A percentile compares a stretch with the other conserved stretches of the same genome.
Evolutionary conservation across 176 grass and related monocot species (phyloP).

Genomic region (Oryza meyeriana): DNA sequence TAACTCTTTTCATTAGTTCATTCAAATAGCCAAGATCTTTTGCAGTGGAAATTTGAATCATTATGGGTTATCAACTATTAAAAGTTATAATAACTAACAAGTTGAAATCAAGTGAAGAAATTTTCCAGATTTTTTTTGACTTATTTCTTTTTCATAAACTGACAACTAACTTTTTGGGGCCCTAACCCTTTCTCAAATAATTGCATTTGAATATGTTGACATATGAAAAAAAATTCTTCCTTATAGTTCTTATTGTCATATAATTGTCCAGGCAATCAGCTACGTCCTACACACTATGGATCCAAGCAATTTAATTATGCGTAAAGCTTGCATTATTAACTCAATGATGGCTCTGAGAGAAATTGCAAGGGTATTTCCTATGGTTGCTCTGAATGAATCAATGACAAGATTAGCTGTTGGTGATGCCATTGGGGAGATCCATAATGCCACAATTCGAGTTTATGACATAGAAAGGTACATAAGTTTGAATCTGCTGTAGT

Average conservation of each 20-base stretch:
- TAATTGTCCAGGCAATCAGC: constrained; percentile 55
- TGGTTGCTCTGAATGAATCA: constrained; percentile 87
- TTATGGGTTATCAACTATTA: background rate
- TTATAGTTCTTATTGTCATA: constrained; percentile 5
- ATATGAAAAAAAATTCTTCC: background rate
- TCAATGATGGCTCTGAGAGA: constrained; percentile 94
- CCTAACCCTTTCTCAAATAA: background rate
- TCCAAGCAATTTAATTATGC: constrained; percentile 97
- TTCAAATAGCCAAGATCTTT: background rate
- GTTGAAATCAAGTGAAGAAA: too few species aligned
- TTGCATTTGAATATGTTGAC: background rate
- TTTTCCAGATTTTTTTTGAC: too few species aligned
- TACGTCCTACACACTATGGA: constrained; percentile 95
- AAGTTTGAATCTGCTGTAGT: constrained; percentile 9
- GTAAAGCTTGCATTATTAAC: constrained; percentile 81
- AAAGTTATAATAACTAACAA: too few species aligned
- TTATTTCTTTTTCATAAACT: background rate
- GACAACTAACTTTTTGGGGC: background rate
- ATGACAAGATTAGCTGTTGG: constrained; percentile 76
- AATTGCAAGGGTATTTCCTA: constrained; percentile 92
- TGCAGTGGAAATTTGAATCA: background rate
- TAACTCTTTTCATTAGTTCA: background rate
- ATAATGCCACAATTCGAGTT: constrained; percentile 69
- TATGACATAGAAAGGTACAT: constrained; percentile 96
- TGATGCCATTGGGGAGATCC: constrained; percentile 95